Evolutionary conservation across 352 stramenopile species (phyloP), one percentile per base, ranked within the genome.

Genomic region (Globisporangium apiculatum): DNA sequence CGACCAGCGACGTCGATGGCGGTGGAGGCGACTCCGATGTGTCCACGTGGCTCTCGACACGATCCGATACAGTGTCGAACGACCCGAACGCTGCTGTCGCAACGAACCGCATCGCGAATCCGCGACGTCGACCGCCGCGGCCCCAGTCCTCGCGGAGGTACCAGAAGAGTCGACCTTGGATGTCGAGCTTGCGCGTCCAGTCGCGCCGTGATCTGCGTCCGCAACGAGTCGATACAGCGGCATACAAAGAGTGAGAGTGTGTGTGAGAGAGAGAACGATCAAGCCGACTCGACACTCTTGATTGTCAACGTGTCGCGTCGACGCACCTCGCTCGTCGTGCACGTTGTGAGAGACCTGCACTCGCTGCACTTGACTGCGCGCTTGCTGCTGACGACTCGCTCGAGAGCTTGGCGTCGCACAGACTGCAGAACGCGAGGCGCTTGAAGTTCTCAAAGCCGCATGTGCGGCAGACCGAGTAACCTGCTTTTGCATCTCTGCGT

Each of bases 91-190:
- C 24, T 31, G 24, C 24, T 31, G 24, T 71, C 52, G 95, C 79
- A 7, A 97, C 52, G 58, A 92, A 98, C 67, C 96, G 42, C 94
- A 76, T 75, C 97, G 98, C 35, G 87, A 76, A 40, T 93, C 87
- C 5, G 79, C 96, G 1, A 98, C 84, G 15, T 82, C 57, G 38
- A 96, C 76, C 14, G 41, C 88, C 62, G 2, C 69, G 58, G 17
- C 91, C 94, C 38, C 38, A 42, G 42, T 75, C 80, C 9, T 81
- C 65, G 9, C 93, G 75, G 7, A 98, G 68, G 9, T 96, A 98
- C 73, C 7, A 61, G 55, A 12, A 53, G 24, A 31, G 24, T 31
- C 24, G 24, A 31, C 24, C 24, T 31, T 31, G 24, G 24, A 31
- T 31, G 24, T 31, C 24, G 24, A 31, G 24, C 24, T 31, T 31